Conservation (phyloP, 768 basidiomycete genomes). For the Filobasidium wieringae region DNA sequence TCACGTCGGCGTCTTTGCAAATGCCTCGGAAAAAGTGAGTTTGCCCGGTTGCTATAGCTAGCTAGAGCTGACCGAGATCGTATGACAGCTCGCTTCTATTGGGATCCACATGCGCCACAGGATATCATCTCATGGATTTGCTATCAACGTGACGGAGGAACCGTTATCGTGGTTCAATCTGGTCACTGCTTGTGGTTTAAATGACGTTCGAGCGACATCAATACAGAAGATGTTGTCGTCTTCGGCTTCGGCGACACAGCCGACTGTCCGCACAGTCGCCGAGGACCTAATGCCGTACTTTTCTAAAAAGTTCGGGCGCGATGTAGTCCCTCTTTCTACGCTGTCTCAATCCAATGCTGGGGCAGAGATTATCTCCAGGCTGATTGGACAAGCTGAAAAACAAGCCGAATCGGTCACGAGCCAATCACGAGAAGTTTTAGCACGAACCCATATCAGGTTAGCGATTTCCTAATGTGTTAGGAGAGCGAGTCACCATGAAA, state of each 20-base stretch:
- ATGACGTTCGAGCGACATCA: constrained; percentile 63
- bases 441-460: too few relatives aligned
- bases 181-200: constrained; percentile 82
- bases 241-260: not conserved
- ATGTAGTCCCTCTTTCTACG: constrained; percentile 9
- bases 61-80: not conserved
- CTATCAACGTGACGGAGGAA: constrained; percentile 74
- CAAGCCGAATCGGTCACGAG: not conserved
- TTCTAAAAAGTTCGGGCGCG: constrained; percentile 19
- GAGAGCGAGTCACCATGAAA: not conserved
- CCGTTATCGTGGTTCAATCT: constrained; percentile 74
- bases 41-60: not conserved
- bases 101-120: constrained; percentile 93
- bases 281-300: constrained; percentile 23
- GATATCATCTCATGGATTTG: constrained; percentile 88
- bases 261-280: constrained; percentile 19
- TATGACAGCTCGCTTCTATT: constrained; percentile 62
- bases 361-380: not conserved
- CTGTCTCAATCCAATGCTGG: not conserved
- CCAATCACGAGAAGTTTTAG: too few relatives aligned
- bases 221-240: constrained; percentile 21
- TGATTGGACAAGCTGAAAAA: not conserved
- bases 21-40: constrained; percentile 55
- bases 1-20: constrained; percentile 82
- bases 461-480: not conserved